phyloP scores from a whole-genome alignment of 2,329 filamentous ascomycete species.

The Aspergillus aculeatus region DNA sequence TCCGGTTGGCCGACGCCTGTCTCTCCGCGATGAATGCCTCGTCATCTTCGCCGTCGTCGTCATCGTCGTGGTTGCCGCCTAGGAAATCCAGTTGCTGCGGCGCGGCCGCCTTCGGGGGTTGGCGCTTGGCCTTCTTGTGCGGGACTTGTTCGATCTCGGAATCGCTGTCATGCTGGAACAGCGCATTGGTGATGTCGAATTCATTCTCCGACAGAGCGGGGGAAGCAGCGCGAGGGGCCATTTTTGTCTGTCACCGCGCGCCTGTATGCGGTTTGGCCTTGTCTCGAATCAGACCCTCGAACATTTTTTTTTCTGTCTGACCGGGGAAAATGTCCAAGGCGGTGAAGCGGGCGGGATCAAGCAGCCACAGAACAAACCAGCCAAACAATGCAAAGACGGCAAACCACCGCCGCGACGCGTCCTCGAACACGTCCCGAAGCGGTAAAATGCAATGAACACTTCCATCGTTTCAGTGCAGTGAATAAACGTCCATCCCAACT shows the following conservation, averaged over 20 bases:
- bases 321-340: slow-evolving; percentile 27
- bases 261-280: background rate
- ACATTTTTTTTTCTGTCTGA: slow-evolving; percentile 16
- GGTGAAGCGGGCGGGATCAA: slow-evolving; percentile 25
- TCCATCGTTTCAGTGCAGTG: background rate
- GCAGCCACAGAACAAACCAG: slow-evolving; percentile 13
- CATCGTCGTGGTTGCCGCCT: slow-evolving; percentile 58
- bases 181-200: slow-evolving; percentile 79
- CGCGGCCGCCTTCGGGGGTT: slow-evolving; percentile 36
- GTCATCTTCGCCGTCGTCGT: slow-evolving; percentile 58
- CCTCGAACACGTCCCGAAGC: slow-evolving; percentile 38
- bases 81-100: slow-evolving; percentile 53
- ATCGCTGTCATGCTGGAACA: slow-evolving; percentile 63
- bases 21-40: slow-evolving; percentile 87
- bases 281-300: no score
- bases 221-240: slow-evolving; percentile 73
- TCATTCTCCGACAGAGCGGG: slow-evolving; percentile 86
- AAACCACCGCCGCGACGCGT: slow-evolving; percentile 34
- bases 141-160: slow-evolving; percentile 43
- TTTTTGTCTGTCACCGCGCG: slow-evolving; percentile 38
- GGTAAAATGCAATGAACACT: slow-evolving; percentile 33
- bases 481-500: slow-evolving; percentile 6
- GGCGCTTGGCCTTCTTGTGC: slow-evolving; percentile 52
- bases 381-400: slow-evolving; percentile 28
- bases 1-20: slow-evolving; percentile 84